phyloP scores from a whole-genome alignment of 331 rosid species.

The Quercus phellos region DNA sequence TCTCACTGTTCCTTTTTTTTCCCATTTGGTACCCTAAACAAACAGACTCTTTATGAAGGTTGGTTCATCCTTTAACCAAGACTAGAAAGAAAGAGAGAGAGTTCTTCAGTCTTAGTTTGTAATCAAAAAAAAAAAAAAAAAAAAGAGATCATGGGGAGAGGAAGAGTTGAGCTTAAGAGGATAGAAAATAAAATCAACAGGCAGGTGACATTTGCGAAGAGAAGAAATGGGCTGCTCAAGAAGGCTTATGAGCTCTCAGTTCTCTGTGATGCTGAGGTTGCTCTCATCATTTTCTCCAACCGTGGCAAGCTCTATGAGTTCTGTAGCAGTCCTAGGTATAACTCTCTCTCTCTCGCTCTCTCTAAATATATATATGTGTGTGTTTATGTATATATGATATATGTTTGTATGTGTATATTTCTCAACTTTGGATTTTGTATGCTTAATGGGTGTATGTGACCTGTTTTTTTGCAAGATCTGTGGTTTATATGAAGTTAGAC shows the following conservation, averaged over 20 bases:
- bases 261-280: constrained; percentile 91
- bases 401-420: not conserved
- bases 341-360: not conserved
- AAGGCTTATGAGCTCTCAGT: constrained; percentile 89
- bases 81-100: constrained; percentile 36
- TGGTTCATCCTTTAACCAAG: constrained; percentile 45
- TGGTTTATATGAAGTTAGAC: constrained; percentile 11
- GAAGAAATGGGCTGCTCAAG: constrained; percentile 87
- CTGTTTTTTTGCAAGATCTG: constrained; percentile 17
- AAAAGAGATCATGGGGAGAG: constrained; percentile 59
- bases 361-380: not conserved
- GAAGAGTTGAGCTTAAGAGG: constrained; percentile 83
- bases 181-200: constrained; percentile 93
- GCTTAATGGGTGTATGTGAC: not conserved
- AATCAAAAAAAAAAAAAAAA: constrained; percentile 4
- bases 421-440: not conserved
- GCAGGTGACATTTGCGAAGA: constrained; percentile 89
- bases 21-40: constrained; percentile 54
- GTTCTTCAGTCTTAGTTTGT: not conserved
- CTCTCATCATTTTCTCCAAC: constrained; percentile 80
- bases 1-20: constrained; percentile 17
- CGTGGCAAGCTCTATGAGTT: constrained; percentile 91
- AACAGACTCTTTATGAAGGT: constrained; percentile 40
- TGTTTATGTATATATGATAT: not conserved
- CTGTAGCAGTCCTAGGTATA: constrained; percentile 62